Evolutionary conservation across 192 early-diverging fungal species (phyloP).

Genomic region (Coemansia sp.): DNA sequence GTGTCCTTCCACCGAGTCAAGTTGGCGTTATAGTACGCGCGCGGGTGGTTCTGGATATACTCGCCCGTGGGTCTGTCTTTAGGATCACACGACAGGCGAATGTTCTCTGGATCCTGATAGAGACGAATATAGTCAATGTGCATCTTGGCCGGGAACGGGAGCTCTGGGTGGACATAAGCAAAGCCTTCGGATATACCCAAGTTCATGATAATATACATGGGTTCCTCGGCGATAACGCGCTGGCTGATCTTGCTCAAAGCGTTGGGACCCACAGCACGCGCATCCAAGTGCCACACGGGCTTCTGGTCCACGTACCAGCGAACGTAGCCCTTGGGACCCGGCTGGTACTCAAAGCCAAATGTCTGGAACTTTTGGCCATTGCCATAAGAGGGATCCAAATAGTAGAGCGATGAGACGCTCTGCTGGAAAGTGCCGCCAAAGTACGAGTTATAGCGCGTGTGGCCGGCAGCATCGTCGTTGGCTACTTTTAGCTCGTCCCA

Average conservation of each 20-base stretch:
- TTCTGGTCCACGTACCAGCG: constrained; percentile 47
- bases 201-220: constrained; percentile 65
- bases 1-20: constrained; percentile 54
- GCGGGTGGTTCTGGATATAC: constrained; percentile 59
- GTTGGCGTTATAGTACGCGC: constrained; percentile 59
- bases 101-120: constrained; percentile 59
- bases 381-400: constrained; percentile 40
- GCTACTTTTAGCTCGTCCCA: constrained; percentile 41
- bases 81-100: constrained; percentile 61
- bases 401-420: constrained; percentile 50
- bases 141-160: constrained; percentile 57
- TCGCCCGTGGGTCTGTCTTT: constrained; percentile 55
- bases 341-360: constrained; percentile 58
- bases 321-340: constrained; percentile 49
- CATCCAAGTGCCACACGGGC: constrained; percentile 50
- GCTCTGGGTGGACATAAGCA: constrained; percentile 43
- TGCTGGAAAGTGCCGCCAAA: constrained; percentile 57
- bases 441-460: constrained; percentile 52
- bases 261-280: constrained; percentile 50
- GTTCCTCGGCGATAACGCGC: constrained; percentile 58
- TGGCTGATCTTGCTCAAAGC: constrained; percentile 46
- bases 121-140: constrained; percentile 61
- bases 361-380: constrained; percentile 48
- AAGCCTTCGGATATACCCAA: constrained; percentile 56
- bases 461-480: constrained; percentile 22